These are phyloP conservation scores for Cyclospora cayetanensis DNA, from an alignment of 169 alveolate genomes.

Conservation along the genomic window DNA sequence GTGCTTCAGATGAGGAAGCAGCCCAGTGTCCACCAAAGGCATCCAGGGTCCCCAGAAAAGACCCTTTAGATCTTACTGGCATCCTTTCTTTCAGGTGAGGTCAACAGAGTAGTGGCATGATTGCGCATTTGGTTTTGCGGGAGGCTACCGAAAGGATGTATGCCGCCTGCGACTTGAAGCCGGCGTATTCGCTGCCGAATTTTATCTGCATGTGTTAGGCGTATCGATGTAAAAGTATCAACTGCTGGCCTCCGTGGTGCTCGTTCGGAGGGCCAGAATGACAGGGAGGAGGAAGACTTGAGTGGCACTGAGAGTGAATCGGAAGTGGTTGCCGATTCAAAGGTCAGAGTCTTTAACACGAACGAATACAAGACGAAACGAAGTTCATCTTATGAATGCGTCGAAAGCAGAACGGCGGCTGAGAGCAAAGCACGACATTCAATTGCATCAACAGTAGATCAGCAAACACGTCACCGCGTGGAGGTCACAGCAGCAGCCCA, in stretches of 20 bases:
- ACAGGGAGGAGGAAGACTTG: constrained; percentile 7
- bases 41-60: neutral
- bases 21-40: neutral
- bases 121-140: neutral
- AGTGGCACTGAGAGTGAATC: constrained; percentile 52
- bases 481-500: constrained; percentile 50
- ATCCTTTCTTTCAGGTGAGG: constrained; percentile 28
- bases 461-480: constrained; percentile 51
- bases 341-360: too few relatives aligned
- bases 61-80: constrained; percentile 25
- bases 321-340: neutral
- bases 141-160: neutral
- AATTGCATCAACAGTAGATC: constrained; percentile 53
- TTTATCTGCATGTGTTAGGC: constrained; percentile 7
- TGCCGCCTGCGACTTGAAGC: neutral
- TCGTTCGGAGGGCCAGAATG: neutral
- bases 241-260: constrained; percentile 5
- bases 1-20: neutral
- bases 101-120: neutral
- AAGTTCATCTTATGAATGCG: constrained; percentile 9
- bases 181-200: neutral
- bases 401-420: neutral
- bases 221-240: constrained; percentile 25
- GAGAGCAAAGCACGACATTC: constrained; percentile 41
- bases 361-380: too few relatives aligned